Conservation (phyloP, 257 asterid genomes). For the Ocimum tenuiflorum region DNA sequence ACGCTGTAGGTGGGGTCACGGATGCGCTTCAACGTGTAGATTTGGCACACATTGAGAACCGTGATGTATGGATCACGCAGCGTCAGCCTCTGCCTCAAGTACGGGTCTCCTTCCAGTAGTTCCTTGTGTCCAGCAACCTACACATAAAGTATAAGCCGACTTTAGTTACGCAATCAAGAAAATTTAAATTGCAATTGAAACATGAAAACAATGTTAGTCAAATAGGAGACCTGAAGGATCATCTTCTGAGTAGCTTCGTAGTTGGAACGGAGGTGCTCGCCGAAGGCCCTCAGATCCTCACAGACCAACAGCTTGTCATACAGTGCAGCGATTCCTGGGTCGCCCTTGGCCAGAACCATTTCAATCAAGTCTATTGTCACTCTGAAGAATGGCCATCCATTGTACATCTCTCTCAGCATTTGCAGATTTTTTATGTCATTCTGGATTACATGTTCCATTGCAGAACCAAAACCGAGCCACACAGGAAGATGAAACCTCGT, state of each 20-base stretch:
- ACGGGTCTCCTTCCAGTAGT: slow-evolving; percentile 88
- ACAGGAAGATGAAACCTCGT: slow-evolving; percentile 95
- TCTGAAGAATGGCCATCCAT: slow-evolving; percentile 88
- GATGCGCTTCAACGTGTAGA: slow-evolving; percentile 67
- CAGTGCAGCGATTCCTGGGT: slow-evolving; percentile 72
- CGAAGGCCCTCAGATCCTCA: slow-evolving; percentile 56
- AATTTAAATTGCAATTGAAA: slow-evolving; percentile 40
- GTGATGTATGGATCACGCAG: slow-evolving; percentile 87
- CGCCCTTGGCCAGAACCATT: slow-evolving; percentile 94
- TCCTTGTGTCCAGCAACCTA: slow-evolving; percentile 90
- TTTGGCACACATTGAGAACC: slow-evolving; percentile 64
- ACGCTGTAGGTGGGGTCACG: slow-evolving; percentile 73
- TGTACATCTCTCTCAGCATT: slow-evolving; percentile 84
- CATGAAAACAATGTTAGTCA: too few relatives aligned
- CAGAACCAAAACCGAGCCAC: slow-evolving; percentile 91
- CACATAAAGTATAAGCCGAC: not conserved
- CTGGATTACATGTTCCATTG: slow-evolving; percentile 46
- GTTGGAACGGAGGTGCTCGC: slow-evolving; percentile 52
- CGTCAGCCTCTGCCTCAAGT: slow-evolving; percentile 81
- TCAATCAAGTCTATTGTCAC: slow-evolving; percentile 87
- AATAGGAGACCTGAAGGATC: slow-evolving; percentile 60
- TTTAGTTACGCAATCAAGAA: too few relatives aligned
- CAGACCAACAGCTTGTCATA: slow-evolving; percentile 78
- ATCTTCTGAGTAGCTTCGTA: slow-evolving; percentile 55
- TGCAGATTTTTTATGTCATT: slow-evolving; percentile 63